Evolutionary conservation across 2,329 filamentous ascomycete species (phyloP), one percentile per base, ranked within the genome.

Genomic region (Neofusicoccum ribis): DNA sequence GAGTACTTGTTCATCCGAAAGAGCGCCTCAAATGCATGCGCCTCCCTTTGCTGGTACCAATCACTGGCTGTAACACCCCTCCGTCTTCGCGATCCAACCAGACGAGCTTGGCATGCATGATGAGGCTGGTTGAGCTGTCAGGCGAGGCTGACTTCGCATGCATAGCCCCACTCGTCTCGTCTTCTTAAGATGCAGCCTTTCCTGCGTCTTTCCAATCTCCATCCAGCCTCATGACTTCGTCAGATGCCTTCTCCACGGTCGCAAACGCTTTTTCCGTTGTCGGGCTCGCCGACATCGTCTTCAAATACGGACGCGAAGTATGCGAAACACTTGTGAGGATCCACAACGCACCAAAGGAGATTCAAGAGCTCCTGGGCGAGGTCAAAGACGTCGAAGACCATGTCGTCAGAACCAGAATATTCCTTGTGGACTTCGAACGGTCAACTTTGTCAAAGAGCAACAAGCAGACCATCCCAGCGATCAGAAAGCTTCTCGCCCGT

Each of bases 281-380:
- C 12, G 59, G 59, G 5, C 36, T 62, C 7, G 59, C 59, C 23
- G 59, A 62, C 6, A 31, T 50, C 17, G 59, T 62, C 59, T 50
- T 62, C 34, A 51, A 62, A 17, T 62, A 62, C 6, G 59, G 31
- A 14, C 44, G 31, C 3, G 59, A 51, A n/a, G 44, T 62, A 4
- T 49, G 14, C 15, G 43, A 62, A 7, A 62, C 59, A 5, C 46
- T 62, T 3, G 17, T 27, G 15, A 62, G 50, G 36, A 39, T 62
- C 8, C 34, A 41, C 6, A 27, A 50, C 11, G 59, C 34, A 15
- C 46, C 59, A 39, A 39, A 62, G 5, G 31, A 62, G 5, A 41
- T 51, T 12, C 37, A 41, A n/a, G 2, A 41, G 15, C 59, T 62
- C 17, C 34, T 62, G 5, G 44, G 3, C 1, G 59, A 62, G 27